Evolutionary conservation across 2,329 filamentous ascomycete species (phyloP), one percentile per base, ranked within the genome.

Genomic region (Botrytis hyacinthi): DNA sequence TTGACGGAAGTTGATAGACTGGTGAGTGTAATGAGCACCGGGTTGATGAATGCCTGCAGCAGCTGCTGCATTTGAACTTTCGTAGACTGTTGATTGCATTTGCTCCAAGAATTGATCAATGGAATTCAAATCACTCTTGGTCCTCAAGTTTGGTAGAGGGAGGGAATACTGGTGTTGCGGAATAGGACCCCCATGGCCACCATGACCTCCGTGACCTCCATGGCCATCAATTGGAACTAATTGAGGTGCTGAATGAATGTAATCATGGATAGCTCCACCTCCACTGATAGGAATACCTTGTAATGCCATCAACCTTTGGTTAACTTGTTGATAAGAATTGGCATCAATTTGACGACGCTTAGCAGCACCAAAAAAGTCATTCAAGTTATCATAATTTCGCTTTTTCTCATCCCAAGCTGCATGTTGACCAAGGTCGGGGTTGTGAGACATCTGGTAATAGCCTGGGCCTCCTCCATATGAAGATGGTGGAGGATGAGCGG

Each of bases 41-140:
- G 92, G 90, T 76, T 94, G 90, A 78, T 93, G 92, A 74, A 97
- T 89, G 73, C 93, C 92, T 61, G 92, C 91, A 20, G 90, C 90
- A 3, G 93, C 93, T 46, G 94, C 91, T 69, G 94, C 91, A 78
- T 91, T 93, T 72, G 94, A 91, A 82, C 92, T 97, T 84, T 98
- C 96, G 81, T 98, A 98, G 67, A 98, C 94, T 63, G 95, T 98
- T 76, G 92, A 91, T 84, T 98, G 95, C 87, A 98, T 95, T 84
- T 98, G 94, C 84, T 97, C 94, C 72, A 99, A 89, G 82, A 98
- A 93, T 80, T 94, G 92, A 82, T 98, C 96, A 80, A 98, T 95
- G 82, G 97, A 94, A 81, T 97, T 86, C 61, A 99, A 87, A 81
- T 99, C 96, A 82, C 90, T 94, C 87, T 98, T 97, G 67, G 95